phyloP scores from a whole-genome alignment of 2,329 filamentous ascomycete species.

The Fusarium oxysporum region DNA sequence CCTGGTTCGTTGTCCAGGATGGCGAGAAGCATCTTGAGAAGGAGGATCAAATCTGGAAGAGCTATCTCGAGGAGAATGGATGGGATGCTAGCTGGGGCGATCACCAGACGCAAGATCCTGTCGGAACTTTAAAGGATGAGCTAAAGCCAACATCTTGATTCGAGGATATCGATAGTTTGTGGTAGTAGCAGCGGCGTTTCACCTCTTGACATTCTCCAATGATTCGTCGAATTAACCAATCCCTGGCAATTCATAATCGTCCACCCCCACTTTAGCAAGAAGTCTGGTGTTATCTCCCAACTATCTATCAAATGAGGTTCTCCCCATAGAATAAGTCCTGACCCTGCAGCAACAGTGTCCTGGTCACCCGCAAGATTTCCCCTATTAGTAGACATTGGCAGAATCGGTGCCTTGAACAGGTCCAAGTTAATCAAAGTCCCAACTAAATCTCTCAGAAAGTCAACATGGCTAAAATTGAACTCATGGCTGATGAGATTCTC shows the following conservation, averaged over 20 bases:
- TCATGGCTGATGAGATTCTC: neutral
- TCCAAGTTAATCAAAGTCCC: neutral
- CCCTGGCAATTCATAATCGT: neutral
- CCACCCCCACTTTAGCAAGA: neutral
- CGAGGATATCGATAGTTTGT: accelerated
- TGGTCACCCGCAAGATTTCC: accelerated
- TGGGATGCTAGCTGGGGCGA: slow-evolving; percentile 11
- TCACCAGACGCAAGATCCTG: neutral
- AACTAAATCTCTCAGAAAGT: neutral
- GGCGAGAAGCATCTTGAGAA: slow-evolving; percentile 3
- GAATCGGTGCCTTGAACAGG: neutral
- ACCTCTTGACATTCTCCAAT: neutral
- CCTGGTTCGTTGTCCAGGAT: slow-evolving; percentile 7
- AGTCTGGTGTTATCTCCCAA: neutral
- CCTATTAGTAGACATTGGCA: accelerated
- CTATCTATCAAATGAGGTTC: neutral
- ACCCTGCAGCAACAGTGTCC: neutral
- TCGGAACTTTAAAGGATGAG: neutral
- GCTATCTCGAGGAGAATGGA: slow-evolving; percentile 1
- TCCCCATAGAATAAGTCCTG: neutral
- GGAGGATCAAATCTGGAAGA: slow-evolving; percentile 11
- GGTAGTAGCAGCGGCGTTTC: neutral
- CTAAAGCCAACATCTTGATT: neutral
- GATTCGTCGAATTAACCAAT: neutral
- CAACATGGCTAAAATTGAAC: neutral